Evolutionary conservation across 768 basidiomycete genomes (phyloP).

Genomic region (Rhodotorula kratochvilovae): DNA sequence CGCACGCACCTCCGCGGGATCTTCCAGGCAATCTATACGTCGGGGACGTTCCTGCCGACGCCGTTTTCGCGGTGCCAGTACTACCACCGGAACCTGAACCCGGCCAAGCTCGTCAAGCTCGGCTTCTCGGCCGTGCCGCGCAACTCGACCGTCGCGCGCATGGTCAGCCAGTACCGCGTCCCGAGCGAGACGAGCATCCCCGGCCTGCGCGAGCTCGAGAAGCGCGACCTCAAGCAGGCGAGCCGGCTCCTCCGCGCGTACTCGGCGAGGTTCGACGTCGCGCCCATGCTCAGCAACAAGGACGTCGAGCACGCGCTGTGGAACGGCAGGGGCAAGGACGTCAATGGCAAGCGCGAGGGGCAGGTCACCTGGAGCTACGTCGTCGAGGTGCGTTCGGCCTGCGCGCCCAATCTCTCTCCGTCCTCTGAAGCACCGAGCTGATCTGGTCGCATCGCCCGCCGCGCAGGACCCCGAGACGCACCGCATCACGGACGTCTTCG

Average conservation of each 20-base stretch:
- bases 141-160: conserved; percentile 81
- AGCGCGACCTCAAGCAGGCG: conserved; percentile 67
- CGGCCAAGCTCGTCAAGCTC: conserved; percentile 84
- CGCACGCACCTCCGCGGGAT: conserved; percentile 81
- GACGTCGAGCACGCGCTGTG: conserved; percentile 84
- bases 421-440: too few species aligned
- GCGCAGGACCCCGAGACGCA: conserved; percentile 71
- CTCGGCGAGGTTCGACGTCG: conserved; percentile 80
- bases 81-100: conserved; percentile 83
- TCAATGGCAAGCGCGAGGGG: conserved; percentile 58
- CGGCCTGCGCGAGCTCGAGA: conserved; percentile 84
- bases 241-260: conserved; percentile 67
- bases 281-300: conserved; percentile 65
- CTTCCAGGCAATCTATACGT: conserved; percentile 97
- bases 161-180: conserved; percentile 71
- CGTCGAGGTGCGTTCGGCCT: conserved; percentile 75
- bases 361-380: conserved; percentile 97
- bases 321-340: conserved; percentile 67
- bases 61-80: conserved; percentile 81
- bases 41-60: conserved; percentile 85
- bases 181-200: conserved; percentile 51
- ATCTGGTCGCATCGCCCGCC: too few species aligned
- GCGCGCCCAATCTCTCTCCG: conserved; percentile 1
- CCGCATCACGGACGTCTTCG: conserved; percentile 88
- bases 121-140: conserved; percentile 83